A percentile compares a stretch with the other conserved stretches of the same genome.
Conservation (phyloP, 1,284 basidiomycete genomes). For the Malassezia furfur region DNA sequence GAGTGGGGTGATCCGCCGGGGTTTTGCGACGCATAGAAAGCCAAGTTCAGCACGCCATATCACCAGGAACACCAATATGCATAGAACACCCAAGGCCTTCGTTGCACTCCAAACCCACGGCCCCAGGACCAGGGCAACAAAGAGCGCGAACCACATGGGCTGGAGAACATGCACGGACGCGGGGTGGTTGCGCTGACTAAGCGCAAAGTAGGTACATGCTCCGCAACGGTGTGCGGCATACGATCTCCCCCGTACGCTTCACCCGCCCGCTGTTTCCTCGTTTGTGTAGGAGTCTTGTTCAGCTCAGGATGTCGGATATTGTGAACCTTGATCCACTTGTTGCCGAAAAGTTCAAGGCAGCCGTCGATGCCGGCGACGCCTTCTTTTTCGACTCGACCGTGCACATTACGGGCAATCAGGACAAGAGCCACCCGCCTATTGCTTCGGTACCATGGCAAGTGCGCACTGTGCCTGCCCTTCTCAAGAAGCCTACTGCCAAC, state of each 20-base stretch:
- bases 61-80: no score
- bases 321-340: conserved; percentile 9
- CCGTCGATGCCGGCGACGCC: conserved; percentile 29
- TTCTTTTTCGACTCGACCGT: conserved; percentile 37
- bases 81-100: no score
- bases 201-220: background rate
- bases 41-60: no score
- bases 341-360: conserved; percentile 25
- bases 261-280: no score
- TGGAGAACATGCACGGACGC: no score
- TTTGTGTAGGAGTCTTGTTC: background rate
- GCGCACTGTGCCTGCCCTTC: conserved; percentile 36
- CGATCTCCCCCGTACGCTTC: background rate
- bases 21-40: no score
- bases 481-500: conserved; percentile 23
- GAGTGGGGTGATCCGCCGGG: no score
- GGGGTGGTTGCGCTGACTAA: no score
- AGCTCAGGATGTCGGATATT: background rate
- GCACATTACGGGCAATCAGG: conserved; percentile 8
- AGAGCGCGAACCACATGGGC: no score
- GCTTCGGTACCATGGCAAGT: conserved; percentile 28
- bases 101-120: no score
- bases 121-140: no score
- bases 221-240: background rate
- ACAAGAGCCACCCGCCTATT: background rate